Base-by-base conservation (phyloP, 495 filamentous ascomycete genomes). In the Bryoglossum gracile region DNA sequence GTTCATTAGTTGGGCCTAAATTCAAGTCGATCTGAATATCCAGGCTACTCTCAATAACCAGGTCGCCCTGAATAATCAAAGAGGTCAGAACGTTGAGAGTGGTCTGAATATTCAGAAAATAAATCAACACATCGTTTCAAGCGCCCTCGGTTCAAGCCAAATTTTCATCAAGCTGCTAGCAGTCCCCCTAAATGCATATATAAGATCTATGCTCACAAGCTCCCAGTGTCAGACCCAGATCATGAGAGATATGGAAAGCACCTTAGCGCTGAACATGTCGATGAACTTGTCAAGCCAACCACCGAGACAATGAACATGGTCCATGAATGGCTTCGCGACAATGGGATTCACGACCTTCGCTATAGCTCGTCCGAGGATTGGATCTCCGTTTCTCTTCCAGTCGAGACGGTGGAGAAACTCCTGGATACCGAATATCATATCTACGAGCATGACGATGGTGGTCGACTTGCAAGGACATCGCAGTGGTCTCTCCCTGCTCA, bases 341-440 rank as follows among this genome's bases (percentile, higher is more conserved):
- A 68, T 42, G 77, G 77, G 2, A 72, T 82, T 42, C 54, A 64
- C 24, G 42, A 48, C 11, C 59, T 67, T 5, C 65, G 69, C 6
- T 59, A 78, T 47, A 65, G 65, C 3, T 70, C 69, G 21, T 75
- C 74, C 34, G 55, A 65, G n/a, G 64, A 63, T 41, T 73, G 68
- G 56, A 57, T 78, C 26, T 54, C 71, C 8, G 74, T 81, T 46
- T 68, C 75, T 50, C 70, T 72, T n/a, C 68, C 60, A 2, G 53
- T 69, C 17, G 60, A 68, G 32, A 73, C 79, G 44, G 70, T 69
- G 0, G 78, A 84, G 51, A 57, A 58, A 11, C 66, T 84, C 2
- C 71, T 84, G 45, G 65, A 72, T 44, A 75, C 80, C 5, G 63
- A 78, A 49, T 84, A 81, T 53, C 71, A 74, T 46, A 51, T 74